phyloP scores from a whole-genome alignment of 2,329 filamentous ascomycete species.

The Nakataea oryzae region DNA sequence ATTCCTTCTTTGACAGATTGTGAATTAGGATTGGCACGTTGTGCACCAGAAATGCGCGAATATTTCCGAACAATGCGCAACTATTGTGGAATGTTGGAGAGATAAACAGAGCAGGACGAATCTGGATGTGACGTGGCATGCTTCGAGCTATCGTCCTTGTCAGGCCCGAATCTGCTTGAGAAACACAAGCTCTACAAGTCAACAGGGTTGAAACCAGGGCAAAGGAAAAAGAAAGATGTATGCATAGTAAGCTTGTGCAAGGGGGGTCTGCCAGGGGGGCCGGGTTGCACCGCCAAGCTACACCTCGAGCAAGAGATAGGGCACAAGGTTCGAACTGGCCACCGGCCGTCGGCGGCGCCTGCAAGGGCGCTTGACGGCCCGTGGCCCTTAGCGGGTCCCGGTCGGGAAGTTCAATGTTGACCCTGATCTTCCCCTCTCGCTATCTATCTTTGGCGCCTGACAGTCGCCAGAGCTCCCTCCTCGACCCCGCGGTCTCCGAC shows the following conservation, averaged over 20 bases:
- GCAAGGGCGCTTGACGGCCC: not conserved
- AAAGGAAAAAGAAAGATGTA: not conserved
- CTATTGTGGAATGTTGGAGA: too few relatives aligned
- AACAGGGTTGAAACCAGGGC: not conserved
- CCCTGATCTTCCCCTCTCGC: not conserved
- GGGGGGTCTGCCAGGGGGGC: too few relatives aligned
- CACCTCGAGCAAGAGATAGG: not conserved
- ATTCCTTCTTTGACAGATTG: too few relatives aligned
- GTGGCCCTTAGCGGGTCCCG: not conserved
- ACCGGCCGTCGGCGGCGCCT: too few relatives aligned
- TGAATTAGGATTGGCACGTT: too few relatives aligned
- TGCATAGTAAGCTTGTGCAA: not conserved
- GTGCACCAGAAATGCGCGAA: too few relatives aligned
- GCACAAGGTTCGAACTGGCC: not conserved
- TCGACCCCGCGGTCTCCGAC: not conserved
- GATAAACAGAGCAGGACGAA: too few relatives aligned
- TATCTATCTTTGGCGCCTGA: not conserved
- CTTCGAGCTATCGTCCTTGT: too few relatives aligned
- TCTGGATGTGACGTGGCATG: too few relatives aligned
- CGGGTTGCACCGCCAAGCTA: not conserved
- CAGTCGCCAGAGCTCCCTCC: not conserved
- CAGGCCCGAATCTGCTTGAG: too few relatives aligned
- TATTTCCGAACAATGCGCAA: too few relatives aligned
- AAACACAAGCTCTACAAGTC: not conserved
- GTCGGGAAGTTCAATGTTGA: too few relatives aligned